phyloP scores from a whole-genome alignment of 2,329 filamentous ascomycete species.

The Colletotrichum sp. region DNA sequence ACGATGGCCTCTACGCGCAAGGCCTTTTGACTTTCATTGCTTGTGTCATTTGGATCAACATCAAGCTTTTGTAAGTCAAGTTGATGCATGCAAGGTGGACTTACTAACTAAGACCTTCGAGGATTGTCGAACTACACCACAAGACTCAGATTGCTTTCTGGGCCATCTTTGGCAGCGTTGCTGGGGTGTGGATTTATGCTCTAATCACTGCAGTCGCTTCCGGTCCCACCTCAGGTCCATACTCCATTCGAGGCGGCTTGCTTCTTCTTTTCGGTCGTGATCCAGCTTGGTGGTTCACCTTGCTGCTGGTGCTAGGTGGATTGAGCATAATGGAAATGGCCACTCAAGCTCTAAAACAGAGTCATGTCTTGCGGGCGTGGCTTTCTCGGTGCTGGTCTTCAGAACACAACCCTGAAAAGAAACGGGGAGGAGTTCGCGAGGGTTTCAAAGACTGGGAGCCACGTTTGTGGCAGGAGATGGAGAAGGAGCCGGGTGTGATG shows the following conservation, averaged over 20 bases:
- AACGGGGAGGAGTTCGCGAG: constrained; percentile 18
- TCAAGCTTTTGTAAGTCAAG: neutral
- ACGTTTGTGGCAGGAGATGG: constrained; percentile 63
- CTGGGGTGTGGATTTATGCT: neutral
- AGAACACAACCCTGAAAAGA: constrained; percentile 47
- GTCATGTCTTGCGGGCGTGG: neutral
- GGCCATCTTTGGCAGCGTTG: neutral
- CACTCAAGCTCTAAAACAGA: neutral
- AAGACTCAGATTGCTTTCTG: neutral
- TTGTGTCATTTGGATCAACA: neutral
- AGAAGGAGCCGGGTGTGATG: constrained; percentile 44
- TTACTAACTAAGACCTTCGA: neutral
- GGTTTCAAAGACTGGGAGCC: constrained; percentile 54
- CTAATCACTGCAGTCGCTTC: neutral
- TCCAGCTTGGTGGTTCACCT: neutral
- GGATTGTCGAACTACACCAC: neutral
- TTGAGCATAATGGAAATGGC: neutral
- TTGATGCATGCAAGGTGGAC: too few species aligned
- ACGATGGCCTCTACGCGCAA: neutral
- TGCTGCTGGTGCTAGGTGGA: neutral
- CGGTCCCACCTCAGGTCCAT: neutral
- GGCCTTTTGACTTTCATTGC: neutral
- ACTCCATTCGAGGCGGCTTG: neutral
- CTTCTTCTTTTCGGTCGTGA: neutral
- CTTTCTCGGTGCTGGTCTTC: constrained; percentile 44